phyloP scores from a whole-genome alignment of 2,329 filamentous ascomycete genomes.

The Cercospora zeina region DNA sequence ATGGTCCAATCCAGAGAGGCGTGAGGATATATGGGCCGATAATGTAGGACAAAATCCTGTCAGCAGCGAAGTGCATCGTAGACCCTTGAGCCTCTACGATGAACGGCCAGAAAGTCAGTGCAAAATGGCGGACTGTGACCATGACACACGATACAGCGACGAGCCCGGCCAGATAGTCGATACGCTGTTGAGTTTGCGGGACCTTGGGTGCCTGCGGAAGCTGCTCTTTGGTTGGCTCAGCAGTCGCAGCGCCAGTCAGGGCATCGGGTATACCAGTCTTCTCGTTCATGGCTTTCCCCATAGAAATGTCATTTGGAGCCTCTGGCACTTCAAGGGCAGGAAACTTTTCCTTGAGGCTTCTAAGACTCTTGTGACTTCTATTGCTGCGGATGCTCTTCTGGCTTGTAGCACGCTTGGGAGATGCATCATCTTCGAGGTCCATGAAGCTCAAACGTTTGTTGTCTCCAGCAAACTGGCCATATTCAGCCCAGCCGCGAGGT shows the following conservation, averaged over 20 bases:
- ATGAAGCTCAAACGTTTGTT: conserved; percentile 26
- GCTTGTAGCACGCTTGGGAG: conserved; percentile 1
- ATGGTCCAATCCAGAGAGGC: conserved; percentile 52
- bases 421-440: conserved; percentile 23
- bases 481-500: not conserved
- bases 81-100: conserved; percentile 36
- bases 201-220: conserved; percentile 25
- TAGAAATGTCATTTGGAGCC: conserved; percentile 26
- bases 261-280: conserved; percentile 27
- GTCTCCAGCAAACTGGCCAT: not conserved
- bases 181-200: conserved; percentile 34
- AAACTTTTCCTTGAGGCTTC: conserved; percentile 12
- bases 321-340: conserved; percentile 17
- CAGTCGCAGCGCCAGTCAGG: conserved; percentile 24
- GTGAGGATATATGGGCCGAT: conserved; percentile 50
- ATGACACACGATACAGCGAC: conserved; percentile 48
- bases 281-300: conserved; percentile 19
- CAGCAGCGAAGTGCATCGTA: conserved; percentile 45
- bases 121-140: conserved; percentile 51
- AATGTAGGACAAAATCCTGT: conserved; percentile 46
- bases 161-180: conserved; percentile 52
- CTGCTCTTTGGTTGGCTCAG: conserved; percentile 25
- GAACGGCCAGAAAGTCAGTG: conserved; percentile 45
- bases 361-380: conserved; percentile 13
- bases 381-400: conserved; percentile 6